Conservation (phyloP, 805 yeast species). For the Schizosaccharomyces japonicus region DNA sequence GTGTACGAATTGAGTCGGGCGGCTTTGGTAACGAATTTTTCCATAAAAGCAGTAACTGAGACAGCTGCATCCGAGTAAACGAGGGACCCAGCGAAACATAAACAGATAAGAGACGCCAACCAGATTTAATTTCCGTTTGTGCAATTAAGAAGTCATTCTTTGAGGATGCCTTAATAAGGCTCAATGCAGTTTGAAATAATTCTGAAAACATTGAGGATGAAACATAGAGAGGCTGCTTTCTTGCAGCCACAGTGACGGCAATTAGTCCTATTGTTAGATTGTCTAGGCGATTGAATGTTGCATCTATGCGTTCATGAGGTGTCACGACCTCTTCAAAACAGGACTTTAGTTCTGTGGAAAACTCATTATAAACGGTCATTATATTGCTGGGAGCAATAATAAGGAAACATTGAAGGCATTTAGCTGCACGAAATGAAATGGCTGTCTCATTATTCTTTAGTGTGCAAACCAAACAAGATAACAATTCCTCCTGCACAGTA, state of each 20-base stretch:
- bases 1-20: constrained; percentile 16
- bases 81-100: constrained; percentile 22
- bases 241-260: not conserved
- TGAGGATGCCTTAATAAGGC: not conserved
- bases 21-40: constrained; percentile 26
- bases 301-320: no score
- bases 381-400: not conserved
- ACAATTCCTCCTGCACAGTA: not conserved
- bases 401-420: not conserved
- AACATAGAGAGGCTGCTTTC: not conserved
- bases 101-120: not conserved
- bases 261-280: not conserved
- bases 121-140: not conserved
- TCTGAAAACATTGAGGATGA: not conserved
- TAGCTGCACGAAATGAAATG: no score
- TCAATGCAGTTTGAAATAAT: not conserved
- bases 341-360: no score
- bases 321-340: no score
- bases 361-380: not conserved
- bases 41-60: constrained; percentile 43
- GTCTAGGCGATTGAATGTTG: no score
- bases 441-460: no score
- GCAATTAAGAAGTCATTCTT: not conserved
- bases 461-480: no score
- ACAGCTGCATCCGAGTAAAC: constrained; percentile 29